Base-by-base conservation (phyloP, 495 filamentous ascomycete species). In the Cairneyella variabilis region DNA sequence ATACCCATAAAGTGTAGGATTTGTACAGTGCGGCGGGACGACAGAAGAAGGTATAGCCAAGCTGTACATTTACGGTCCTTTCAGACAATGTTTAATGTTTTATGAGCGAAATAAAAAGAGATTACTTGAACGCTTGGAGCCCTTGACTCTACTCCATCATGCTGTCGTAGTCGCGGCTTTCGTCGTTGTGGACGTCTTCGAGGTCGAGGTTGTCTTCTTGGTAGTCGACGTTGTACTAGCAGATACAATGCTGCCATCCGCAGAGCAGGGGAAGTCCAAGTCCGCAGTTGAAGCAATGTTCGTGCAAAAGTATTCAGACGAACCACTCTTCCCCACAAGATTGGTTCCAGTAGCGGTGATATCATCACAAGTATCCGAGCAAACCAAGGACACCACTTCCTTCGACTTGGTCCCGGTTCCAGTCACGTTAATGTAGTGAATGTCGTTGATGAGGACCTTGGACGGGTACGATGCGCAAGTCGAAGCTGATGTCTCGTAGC, bases 371-470 rank as follows among this genome's bases (percentile, higher is more conserved):
- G 26, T 41, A 27, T 51, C 48, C 18, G 8, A 17, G 23, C 48
- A 51, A 2, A 51, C 48, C 48, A 51, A 36, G 10, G 17, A 23
- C 2, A 51, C 48, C 5, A 51, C 48, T 27, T 51, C 48, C 34
- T 40, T 51, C 16, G 23, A 34, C 16, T 51, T 51, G 16, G 48
- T 40, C 27, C 48, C 48, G 8, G 48, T 51, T 3, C 48, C 48
- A 5, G 48, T 25, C 11, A 51, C 48, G 16, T 25, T 40, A 23
- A 51, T 51, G 16, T 51, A 51, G 23, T 51, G 48, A 16, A 51
- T 51, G 34, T 51, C 48, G 16, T 41, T 51, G 34, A 51, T 51
- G 5, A 41, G 21, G 12, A 51, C 48, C 32, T 39, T 39, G 17
- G 48, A 51, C 2, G 48, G 48, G 18, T 51, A 51, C 2, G 11